A percentile compares a stretch with the other conserved stretches of the same genome.
Conservation (phyloP, 768 basidiomycete genomes). For the Hirschioporus abietinus region DNA sequence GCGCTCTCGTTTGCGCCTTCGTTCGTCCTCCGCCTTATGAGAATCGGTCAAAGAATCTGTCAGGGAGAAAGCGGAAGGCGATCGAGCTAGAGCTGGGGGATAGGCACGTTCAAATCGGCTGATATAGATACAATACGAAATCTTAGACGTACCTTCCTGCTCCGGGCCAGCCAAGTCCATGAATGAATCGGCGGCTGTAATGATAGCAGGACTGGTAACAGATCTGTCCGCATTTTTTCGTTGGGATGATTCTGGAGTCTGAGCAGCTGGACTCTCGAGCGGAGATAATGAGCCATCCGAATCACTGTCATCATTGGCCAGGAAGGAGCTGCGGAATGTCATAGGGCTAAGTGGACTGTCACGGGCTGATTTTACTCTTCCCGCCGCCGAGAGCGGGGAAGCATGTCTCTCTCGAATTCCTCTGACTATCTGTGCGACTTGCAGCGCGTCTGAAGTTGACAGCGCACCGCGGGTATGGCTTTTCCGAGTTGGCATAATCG, state of each 20-base stretch:
- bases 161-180: background rate
- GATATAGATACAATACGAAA: background rate
- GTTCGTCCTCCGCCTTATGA: constrained; percentile 54
- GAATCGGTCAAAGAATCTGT: constrained; percentile 46
- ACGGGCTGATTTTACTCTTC: background rate
- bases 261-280: background rate
- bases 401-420: background rate
- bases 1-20: constrained; percentile 65
- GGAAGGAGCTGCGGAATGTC: background rate
- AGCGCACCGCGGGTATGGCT: constrained; percentile 6
- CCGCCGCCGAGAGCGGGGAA: background rate
- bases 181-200: background rate
- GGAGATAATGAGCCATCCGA: constrained; percentile 2
- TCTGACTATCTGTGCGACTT: constrained; percentile 5
- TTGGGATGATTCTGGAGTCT: background rate
- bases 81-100: constrained; percentile 6
- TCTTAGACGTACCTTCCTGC: background rate
- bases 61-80: constrained; percentile 41
- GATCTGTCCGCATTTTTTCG: background rate
- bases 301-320: background rate
- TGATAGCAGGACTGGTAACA: background rate
- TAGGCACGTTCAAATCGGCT: background rate
- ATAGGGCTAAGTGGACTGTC: constrained; percentile 2
- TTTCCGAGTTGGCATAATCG: background rate
- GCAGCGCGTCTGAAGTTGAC: constrained; percentile 8